phyloP scores from a whole-genome alignment of 208 protist species.

The Wallacemonas sp. region DNA sequence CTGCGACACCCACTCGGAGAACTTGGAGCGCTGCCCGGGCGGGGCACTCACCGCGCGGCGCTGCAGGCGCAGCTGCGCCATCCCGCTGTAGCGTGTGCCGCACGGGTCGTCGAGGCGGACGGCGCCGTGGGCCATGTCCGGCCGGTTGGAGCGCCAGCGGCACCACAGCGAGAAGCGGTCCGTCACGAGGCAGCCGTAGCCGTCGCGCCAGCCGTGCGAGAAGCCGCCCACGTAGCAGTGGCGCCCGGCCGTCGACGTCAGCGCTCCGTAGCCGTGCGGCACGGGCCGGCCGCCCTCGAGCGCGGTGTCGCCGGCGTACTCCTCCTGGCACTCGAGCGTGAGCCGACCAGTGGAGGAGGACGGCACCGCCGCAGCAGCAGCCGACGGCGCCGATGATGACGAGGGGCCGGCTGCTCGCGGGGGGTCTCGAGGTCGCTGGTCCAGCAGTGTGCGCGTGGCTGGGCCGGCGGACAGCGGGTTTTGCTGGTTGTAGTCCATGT shows the following conservation, averaged over 20 bases:
- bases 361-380: background rate
- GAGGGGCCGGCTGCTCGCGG: no score
- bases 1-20: conserved; percentile 59
- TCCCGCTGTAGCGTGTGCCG: conserved; percentile 65
- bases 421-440: no score
- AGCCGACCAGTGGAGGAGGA: background rate
- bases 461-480: no score
- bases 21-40: conserved; percentile 40
- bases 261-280: conserved; percentile 69
- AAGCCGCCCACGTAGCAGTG: conserved; percentile 75
- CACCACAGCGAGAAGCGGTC: conserved; percentile 63
- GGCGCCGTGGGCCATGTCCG: conserved; percentile 41
- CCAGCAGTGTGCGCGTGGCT: no score
- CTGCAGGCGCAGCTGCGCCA: conserved; percentile 31
- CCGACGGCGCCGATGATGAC: no score
- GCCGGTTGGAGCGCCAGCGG: conserved; percentile 75
- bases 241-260: conserved; percentile 40
- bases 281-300: conserved; percentile 33
- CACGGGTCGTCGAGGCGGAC: conserved; percentile 62
- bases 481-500: no score
- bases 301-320: conserved; percentile 58
- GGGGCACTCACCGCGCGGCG: background rate
- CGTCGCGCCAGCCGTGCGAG: conserved; percentile 64
- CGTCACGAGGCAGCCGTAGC: conserved; percentile 62
- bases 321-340: conserved; percentile 57